Evolutionary conservation across 78 protist species (phyloP).

Genomic region (Dictyostelium brefeldianum): DNA sequence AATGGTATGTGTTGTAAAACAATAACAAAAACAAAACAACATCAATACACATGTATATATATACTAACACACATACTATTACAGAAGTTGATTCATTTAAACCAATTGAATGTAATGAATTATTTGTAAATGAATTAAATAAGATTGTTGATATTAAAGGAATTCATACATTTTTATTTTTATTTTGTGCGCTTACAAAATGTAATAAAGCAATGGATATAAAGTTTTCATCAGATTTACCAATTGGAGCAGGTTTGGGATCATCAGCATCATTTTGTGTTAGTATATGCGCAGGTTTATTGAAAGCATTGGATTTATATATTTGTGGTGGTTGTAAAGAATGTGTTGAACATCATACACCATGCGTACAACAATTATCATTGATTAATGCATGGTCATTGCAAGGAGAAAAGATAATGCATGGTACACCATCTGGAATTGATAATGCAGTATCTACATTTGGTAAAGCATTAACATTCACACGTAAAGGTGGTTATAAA

Average conservation of each 20-base stretch:
- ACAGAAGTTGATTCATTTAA: constrained; percentile 28
- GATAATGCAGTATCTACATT: constrained; percentile 84
- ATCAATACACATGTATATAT: not conserved
- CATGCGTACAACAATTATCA: constrained; percentile 30
- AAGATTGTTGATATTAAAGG: constrained; percentile 23
- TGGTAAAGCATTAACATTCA: constrained; percentile 78
- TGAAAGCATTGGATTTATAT: constrained; percentile 45
- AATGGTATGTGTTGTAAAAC: not conserved
- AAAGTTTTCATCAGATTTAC: constrained; percentile 48
- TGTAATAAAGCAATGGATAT: constrained; percentile 30
- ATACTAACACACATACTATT: not conserved
- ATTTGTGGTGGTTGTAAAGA: constrained; percentile 65
- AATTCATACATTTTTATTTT: constrained; percentile 59
- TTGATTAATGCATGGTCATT: constrained; percentile 76
- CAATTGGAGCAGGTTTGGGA: constrained; percentile 92
- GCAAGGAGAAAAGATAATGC: constrained; percentile 80
- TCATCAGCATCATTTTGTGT: constrained; percentile 89
- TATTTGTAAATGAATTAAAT: constrained; percentile 19
- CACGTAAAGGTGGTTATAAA: constrained; percentile 50
- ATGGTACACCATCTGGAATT: constrained; percentile 88
- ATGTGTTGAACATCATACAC: not conserved
- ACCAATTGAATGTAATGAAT: constrained; percentile 60
- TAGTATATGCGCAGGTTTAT: constrained; percentile 65
- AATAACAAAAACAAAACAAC: too few species aligned
- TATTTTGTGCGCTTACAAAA: constrained; percentile 36